A percentile compares a stretch with the other conserved stretches of the same genome.
Conservation (phyloP, 345 rosid species). For the Draba incana region DNA sequence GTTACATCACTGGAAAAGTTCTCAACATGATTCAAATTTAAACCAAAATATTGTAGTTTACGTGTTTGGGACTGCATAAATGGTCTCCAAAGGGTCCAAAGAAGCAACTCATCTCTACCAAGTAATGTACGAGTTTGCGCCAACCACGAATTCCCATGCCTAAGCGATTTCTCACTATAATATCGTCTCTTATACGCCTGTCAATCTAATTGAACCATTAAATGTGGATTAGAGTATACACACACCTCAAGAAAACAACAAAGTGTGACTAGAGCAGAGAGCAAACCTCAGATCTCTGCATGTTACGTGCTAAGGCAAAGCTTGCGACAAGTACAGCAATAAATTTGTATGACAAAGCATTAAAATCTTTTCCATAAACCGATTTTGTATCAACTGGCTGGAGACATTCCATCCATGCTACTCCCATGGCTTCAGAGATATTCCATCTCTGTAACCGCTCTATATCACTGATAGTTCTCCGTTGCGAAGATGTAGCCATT, state of each 20-base stretch:
- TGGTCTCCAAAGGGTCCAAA: slow-evolving; percentile 73
- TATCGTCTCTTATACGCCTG: slow-evolving; percentile 78
- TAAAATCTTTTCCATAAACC: slow-evolving; percentile 94
- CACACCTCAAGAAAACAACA: background rate
- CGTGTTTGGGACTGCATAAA: slow-evolving; percentile 59
- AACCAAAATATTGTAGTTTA: slow-evolving; percentile 45
- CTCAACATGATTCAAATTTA: slow-evolving; percentile 1
- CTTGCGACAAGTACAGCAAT: slow-evolving; percentile 96
- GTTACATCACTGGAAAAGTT: slow-evolving; percentile 18
- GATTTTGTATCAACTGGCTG: slow-evolving; percentile 90
- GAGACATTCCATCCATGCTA: slow-evolving; percentile 98
- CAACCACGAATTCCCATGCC: slow-evolving; percentile 73
- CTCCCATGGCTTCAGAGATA: slow-evolving; percentile 90
- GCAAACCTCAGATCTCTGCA: slow-evolving; percentile 93
- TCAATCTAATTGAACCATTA: slow-evolving; percentile 61
- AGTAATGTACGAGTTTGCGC: slow-evolving; percentile 87
- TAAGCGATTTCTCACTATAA: slow-evolving; percentile 53
- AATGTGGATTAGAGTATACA: slow-evolving; percentile 19
- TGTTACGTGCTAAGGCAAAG: slow-evolving; percentile 95
- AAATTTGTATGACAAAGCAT: slow-evolving; percentile 89
- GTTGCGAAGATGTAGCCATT: slow-evolving; percentile 95
- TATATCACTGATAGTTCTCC: slow-evolving; percentile 77
- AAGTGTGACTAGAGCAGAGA: slow-evolving; percentile 31
- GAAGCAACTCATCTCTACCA: slow-evolving; percentile 81
- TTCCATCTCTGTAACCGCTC: slow-evolving; percentile 95